Evolutionary conservation across 306 rosid genomes (phyloP), one percentile per base, ranked within the genome.

Genomic region (Mucuna pruriens): DNA sequence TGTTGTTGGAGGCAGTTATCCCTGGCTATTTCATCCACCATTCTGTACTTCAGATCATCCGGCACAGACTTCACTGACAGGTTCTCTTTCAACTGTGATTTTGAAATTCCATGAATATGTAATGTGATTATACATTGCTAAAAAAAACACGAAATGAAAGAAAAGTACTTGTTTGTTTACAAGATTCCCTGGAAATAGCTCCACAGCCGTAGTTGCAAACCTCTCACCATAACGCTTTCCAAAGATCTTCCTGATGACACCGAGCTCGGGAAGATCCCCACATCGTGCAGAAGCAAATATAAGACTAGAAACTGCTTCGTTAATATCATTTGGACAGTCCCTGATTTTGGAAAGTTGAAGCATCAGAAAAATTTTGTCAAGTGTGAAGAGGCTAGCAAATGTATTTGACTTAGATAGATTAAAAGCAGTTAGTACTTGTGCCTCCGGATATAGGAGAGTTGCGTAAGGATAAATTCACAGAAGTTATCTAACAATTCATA

Each of bases 211-310:
- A 76, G 65, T 57, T 76, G 83, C 91, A 72, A 89, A 89, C 54
- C 70, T 83, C 54, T 75, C 84, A 8, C 99, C 98, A 44, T 95
- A 90, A 5, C 97, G 94, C 48, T 91, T 74, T 49, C 83, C 86
- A 13, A 95, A 95, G 55, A 95, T 89, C 79, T 90, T 88, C 75
- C 95, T 86, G 42, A 95, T 87, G n/a, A n/a, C 74, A 82, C 48
- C 73, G 13, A 95, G 97, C 85, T 95, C 99, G 20, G 94, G 98
- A 16, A 95, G 84, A 63, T 95, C 92, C 12, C 98, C 99, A 72
- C 90, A 90, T 85, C 99, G 86, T 3, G 97, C 95, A 33, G 99
- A 93, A 25, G 99, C 97, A 88, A 52, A 95, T 75, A 93, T 88
- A 42, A 95, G 93, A 77, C 89, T 93, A 13, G 99, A 93, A 82